Evolutionary conservation across 805 yeast species (phyloP), one percentile per base, ranked within the genome.

Genomic region (Saturnispora kantuleensis): DNA sequence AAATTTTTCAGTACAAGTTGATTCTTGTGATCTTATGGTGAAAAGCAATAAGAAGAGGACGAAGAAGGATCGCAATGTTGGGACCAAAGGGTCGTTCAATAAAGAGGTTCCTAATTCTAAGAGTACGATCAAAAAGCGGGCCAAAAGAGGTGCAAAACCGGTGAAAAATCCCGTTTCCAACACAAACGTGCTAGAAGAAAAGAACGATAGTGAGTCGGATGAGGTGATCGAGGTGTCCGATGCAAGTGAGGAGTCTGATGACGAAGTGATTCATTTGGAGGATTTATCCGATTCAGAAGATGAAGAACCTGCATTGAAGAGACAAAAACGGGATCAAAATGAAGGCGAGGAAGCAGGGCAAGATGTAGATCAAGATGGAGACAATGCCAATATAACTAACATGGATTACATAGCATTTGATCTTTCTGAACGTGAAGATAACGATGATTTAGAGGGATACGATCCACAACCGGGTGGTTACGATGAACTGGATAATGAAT

Each of bases 331-430:
- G 35, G 26, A 21, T 21, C 26, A 9, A 42, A 34, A 5, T 41
- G 31, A 21, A 42, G 18, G 10, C 31, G 31, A 31, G 33, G 31
- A 16, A 11, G 21, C 71, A 47, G 73, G 65, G 34, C 56, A 73
- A 4, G 54, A 72, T 2, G 63, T 66, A 33, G 72, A 74, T 47
- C 67, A 65, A 41, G 81, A 21, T 21, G 26, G 8, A 5, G 26
- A 21, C 26, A 21, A 6, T 6, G 26, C 26, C 26, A 21, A 7
- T 21, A 21, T 21, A 21, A 21, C 26, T 6, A 21, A 21, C 8
- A 21, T 21, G 26, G 26, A 77, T 46, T 77, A 71, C 51, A 77
- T 77, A 16, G 77, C 72, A 10, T 75, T 77, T 56, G 81, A 74
- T 11, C 67, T 70, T 42, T 75, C 66, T 5, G 57, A 56, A 0